phyloP scores from a whole-genome alignment of 2,329 filamentous ascomycete species.

The Aspergillaceae sp. region DNA sequence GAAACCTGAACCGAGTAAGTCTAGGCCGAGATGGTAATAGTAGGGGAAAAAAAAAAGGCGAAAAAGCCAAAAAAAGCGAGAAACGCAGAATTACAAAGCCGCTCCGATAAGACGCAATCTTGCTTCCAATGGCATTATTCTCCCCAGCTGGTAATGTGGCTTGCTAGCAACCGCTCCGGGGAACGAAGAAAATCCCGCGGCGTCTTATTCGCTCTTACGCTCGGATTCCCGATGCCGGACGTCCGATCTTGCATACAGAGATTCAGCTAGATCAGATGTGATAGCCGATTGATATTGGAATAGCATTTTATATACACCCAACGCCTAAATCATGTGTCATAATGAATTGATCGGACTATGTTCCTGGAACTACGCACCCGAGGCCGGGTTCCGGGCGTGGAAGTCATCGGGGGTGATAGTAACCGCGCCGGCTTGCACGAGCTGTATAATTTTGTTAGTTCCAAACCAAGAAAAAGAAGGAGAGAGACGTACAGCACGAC shows the following conservation, averaged over 20 bases:
- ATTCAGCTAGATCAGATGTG: neutral
- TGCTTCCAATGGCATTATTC: too few species aligned
- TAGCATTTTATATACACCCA: neutral
- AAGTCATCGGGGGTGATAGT: conserved; percentile 78
- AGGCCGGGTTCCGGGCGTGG: conserved; percentile 43
- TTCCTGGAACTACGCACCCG: neutral
- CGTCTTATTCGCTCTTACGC: neutral
- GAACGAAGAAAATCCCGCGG: conserved; percentile 1
- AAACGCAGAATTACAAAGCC: conserved; percentile 1
- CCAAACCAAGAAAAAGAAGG: neutral
- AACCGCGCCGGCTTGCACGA: conserved; percentile 91
- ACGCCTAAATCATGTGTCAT: neutral
- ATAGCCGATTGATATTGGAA: too few species aligned
- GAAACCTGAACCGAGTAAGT: neutral
- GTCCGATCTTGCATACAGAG: neutral
- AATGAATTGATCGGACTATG: too few species aligned
- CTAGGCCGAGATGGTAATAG: neutral
- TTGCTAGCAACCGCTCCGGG: neutral
- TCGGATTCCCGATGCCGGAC: conserved; percentile 5
- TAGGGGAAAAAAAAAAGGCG: conserved; percentile 1
- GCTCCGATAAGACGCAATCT: neutral
- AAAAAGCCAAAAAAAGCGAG: neutral
- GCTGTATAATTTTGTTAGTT: conserved; percentile 38
- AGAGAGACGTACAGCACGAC: conserved; percentile 64
- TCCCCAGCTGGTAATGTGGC: too few species aligned